Base-by-base conservation (phyloP, 371 early-diverging fungal species). In the Saksenaea oblongispora region DNA sequence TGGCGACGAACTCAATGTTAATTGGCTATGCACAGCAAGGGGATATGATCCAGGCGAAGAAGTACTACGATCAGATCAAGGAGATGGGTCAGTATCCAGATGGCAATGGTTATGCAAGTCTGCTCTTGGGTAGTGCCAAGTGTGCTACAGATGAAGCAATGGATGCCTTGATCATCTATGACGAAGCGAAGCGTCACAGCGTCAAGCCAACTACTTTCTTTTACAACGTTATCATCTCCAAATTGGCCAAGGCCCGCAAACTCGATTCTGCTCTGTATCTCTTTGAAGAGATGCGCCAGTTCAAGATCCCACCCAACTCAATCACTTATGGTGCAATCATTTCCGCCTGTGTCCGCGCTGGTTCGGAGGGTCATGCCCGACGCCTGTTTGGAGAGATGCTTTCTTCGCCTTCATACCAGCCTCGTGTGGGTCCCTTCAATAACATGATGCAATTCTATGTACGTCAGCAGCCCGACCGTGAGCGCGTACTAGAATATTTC, bases 401-500 rank as follows among this genome's bases (percentile, higher is more conserved):
- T 55, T 62, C 70, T 2, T 70, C 76, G 3, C 75, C 77, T 22
- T 68, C 67, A 58, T 78, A 77, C 54, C 78, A 81, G 26, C 83
- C 83, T 28, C 75, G 72, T 51, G 79, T 86, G 14, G 86, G 82
- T 18, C 86, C 85, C 0, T 86, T 84, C 58, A 87, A 87, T 61
- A 76, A 84, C 55, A 86, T 87, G 86, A 87, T 87, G 53, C 88
- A 87, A 58, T 85, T 85, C 47, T 86, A 86, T 65, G 84, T 84
- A 5, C 84, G 86, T 37, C 85, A 87, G 39, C 78, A 84, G 54
- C 85, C 78, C 39, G 75, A 87, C 58, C 82, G 88, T 8, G 69
- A 74, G 10, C 77, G 78, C 5, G 86, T 80, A 0, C 62, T 87
- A 37, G 63, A 71, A 8, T 87, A 85, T 62, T 87, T 82, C 56